Conservation (phyloP, 495 filamentous ascomycete species). For the Polyplosphaeria fusca region DNA sequence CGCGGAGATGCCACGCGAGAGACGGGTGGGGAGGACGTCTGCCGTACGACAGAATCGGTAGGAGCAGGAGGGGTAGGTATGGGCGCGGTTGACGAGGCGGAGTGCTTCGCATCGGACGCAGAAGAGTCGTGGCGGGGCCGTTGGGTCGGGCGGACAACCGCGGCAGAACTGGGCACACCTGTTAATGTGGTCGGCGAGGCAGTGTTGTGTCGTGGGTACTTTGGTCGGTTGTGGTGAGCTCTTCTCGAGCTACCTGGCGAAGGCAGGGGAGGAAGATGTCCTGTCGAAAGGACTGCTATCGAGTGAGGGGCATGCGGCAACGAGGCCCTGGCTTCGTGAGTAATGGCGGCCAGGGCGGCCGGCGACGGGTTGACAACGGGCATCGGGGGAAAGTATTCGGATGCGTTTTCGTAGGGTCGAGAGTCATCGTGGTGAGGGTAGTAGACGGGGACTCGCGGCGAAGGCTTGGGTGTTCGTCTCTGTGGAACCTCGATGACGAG, state of each 20-base stretch:
- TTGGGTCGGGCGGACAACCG: conserved; percentile 18
- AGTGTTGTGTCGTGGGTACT: conserved; percentile 67
- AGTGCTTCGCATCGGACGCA: conserved; percentile 37
- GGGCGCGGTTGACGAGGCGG: conserved; percentile 48
- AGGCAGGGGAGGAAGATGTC: conserved; percentile 74
- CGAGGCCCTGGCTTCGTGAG: conserved; percentile 37
- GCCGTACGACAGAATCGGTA: conserved; percentile 39
- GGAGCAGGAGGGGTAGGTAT: conserved; percentile 57
- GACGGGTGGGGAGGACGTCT: conserved; percentile 56
- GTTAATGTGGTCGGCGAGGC: conserved; percentile 69
- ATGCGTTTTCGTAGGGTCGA: conserved; percentile 67
- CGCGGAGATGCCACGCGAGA: conserved; percentile 61
- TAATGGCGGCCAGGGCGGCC: conserved; percentile 29
- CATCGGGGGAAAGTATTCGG: conserved; percentile 89
- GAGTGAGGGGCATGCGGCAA: conserved; percentile 52
- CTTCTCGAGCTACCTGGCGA: conserved; percentile 66
- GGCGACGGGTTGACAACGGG: conserved; percentile 53
- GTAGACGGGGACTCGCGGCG: conserved; percentile 64
- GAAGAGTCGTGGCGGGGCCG: conserved; percentile 39
- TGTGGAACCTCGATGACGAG: conserved; percentile 83
- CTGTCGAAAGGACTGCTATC: conserved; percentile 76
- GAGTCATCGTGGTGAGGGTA: conserved; percentile 52
- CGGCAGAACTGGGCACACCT: conserved; percentile 33
- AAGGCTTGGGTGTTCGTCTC: conserved; percentile 79
- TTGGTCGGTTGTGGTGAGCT: conserved; percentile 54